phyloP scores from a whole-genome alignment of 768 basidiomycete species.

The Leccinum boreale region DNA sequence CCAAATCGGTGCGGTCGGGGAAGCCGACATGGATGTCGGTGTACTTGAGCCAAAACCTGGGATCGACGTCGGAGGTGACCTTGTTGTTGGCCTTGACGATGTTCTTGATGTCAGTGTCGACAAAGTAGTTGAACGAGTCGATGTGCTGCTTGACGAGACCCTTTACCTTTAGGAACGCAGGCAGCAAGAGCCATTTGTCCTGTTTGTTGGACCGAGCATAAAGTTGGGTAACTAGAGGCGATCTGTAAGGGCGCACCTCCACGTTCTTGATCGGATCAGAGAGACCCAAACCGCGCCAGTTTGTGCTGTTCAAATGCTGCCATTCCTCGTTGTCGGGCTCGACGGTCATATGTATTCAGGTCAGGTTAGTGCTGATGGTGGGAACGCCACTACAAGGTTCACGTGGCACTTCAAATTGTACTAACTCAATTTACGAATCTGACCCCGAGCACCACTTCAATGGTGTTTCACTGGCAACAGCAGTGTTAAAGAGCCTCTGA shows the following conservation, averaged over 20 bases:
- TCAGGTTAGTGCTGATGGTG: too few species aligned
- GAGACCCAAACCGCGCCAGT: constrained; percentile 76
- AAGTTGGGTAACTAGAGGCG: not conserved
- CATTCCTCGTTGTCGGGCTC: constrained; percentile 45
- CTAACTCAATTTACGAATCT: too few species aligned
- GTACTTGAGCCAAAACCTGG: constrained; percentile 95
- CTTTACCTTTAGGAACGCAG: constrained; percentile 95
- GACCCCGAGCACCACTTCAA: too few species aligned
- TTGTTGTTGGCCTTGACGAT: constrained; percentile 93
- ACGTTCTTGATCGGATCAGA: constrained; percentile 88
- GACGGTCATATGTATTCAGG: constrained; percentile 5
- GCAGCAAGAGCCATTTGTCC: constrained; percentile 99
- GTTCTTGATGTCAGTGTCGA: constrained; percentile 95
- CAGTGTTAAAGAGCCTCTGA: too few species aligned
- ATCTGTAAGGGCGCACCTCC: constrained; percentile 56
- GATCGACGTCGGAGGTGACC: constrained; percentile 95
- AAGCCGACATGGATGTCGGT: constrained; percentile 92
- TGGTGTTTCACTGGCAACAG: too few species aligned
- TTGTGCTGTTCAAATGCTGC: constrained; percentile 52
- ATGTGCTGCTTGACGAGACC: constrained; percentile 99
- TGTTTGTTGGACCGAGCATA: constrained; percentile 37
- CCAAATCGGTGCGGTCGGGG: constrained; percentile 84
- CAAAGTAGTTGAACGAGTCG: constrained; percentile 98
- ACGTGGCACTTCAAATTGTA: too few species aligned
- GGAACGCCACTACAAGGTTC: too few species aligned